Conservation (phyloP, 2,329 filamentous ascomycete species). For the Calonectria pseudoreteaudii region DNA sequence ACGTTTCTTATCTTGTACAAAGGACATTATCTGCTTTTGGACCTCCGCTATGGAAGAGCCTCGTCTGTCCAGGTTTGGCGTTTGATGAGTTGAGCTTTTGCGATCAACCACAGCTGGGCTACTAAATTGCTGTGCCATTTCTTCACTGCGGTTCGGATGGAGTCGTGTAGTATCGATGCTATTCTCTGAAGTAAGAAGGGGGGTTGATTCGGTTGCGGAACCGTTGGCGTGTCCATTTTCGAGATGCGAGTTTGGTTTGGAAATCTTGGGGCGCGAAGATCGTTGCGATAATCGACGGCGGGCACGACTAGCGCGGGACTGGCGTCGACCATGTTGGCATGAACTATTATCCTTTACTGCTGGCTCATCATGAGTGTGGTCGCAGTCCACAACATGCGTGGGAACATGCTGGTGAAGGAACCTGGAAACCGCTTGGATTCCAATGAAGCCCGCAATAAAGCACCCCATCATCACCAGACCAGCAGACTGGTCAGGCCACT, state of each 20-base stretch:
- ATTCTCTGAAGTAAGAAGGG: conserved; percentile 54
- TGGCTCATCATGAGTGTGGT: conserved; percentile 76
- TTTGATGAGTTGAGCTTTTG: conserved; percentile 42
- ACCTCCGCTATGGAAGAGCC: conserved; percentile 69
- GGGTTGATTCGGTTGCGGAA: conserved; percentile 58
- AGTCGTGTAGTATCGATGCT: conserved; percentile 43
- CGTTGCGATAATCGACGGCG: conserved; percentile 45
- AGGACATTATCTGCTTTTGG: conserved; percentile 70
- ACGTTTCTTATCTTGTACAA: conserved; percentile 73
- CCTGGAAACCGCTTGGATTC: conserved; percentile 80
- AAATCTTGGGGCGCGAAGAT: conserved; percentile 36
- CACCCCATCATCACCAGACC: conserved; percentile 76
- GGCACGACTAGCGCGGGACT: conserved; percentile 48
- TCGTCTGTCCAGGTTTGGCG: conserved; percentile 53
- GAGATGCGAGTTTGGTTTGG: conserved; percentile 33
- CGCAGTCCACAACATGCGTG: conserved; percentile 84
- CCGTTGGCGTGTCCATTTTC: conserved; percentile 37
- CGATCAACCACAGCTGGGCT: conserved; percentile 39
- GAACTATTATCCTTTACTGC: conserved; percentile 43
- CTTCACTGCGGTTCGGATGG: conserved; percentile 41
- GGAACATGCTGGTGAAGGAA: conserved; percentile 80
- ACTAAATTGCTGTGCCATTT: conserved; percentile 41
- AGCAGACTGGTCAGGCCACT: conserved; percentile 74
- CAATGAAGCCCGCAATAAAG: conserved; percentile 79
- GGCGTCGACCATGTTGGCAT: conserved; percentile 40